Conservation (phyloP, 352 stramenopile genomes). For the Phytopythium kandeliae region DNA sequence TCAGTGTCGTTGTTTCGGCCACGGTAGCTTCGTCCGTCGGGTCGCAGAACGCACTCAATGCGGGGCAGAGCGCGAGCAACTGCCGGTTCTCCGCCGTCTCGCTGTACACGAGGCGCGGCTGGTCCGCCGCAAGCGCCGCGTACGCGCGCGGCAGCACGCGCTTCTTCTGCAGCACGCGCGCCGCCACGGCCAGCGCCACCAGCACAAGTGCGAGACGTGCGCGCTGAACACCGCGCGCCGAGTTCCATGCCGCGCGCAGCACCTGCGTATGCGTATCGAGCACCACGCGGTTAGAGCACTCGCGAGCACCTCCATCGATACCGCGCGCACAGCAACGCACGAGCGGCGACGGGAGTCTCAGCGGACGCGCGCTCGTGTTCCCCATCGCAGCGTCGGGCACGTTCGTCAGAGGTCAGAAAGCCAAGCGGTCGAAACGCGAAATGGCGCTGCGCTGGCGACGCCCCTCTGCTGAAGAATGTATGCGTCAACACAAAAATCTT, state of each 20-base stretch:
- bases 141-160: conserved; percentile 21
- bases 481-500: conserved; percentile 6
- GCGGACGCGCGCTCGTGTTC: conserved; percentile 1
- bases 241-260: neutral
- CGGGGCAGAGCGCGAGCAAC: conserved; percentile 33
- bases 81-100: conserved; percentile 29
- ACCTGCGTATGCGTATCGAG: neutral
- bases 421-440: neutral
- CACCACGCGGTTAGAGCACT: neutral
- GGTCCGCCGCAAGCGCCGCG: conserved; percentile 21
- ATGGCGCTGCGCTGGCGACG: neutral
- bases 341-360: neutral
- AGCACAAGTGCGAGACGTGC: neutral
- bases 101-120: conserved; percentile 32
- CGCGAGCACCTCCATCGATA: neutral
- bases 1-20: no score
- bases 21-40: neutral
- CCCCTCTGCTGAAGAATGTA: neutral
- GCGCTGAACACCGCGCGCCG: neutral
- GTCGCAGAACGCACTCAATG: conserved; percentile 31
- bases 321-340: neutral
- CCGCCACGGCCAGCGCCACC: neutral
- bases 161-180: neutral
- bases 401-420: neutral
- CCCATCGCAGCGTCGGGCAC: neutral